Base-by-base conservation (phyloP, 768 basidiomycete genomes). In the Floccularia luteovirens region DNA sequence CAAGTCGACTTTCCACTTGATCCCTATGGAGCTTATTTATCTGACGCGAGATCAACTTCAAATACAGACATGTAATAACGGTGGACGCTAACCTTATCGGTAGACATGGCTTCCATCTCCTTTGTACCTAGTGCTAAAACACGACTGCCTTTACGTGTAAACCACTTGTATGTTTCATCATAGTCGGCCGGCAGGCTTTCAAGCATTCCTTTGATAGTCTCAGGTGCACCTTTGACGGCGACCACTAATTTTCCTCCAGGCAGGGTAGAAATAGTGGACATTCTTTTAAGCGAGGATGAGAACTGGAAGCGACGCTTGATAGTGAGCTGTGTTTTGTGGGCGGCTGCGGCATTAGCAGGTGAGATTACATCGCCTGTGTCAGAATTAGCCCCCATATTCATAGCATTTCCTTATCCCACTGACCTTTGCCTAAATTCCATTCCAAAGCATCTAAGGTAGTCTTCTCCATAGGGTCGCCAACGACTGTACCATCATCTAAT, bases 401-500 rank as follows among this genome's bases (percentile, higher is more conserved):
- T n/a, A n/a, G n/a, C n/a, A n/a, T n/a, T n/a, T n/a, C n/a, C n/a
- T n/a, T n/a, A n/a, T n/a, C n/a, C n/a, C n/a, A n/a, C 64, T 36
- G 38, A 77, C 87, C 86, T 62, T 79, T 77, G 7, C 59, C 64
- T 28, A 98, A 58, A 43, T 78, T 79, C 94, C 96, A 98, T 35
- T 89, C 82, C 21, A 99, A 70, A 2, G 90, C 83, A 45, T 89
- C 87, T 5, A 98, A 67, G 0, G 96, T 94, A 0, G 89, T 93
- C 65, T 93, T 92, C 62, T 99, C 96, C 96, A 99, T 99, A 0
- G 96, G 96, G 57, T 99, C 96, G 3, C 96, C 96, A 31, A 98
- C 93, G 25, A 93, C 66, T 1, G 82, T 83, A 6, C 90, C 94
- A 50, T 98, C 94, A 50, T 99, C 94, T 19, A 99, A 72, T 34